These are phyloP conservation scores for Phytophthora citrophthora DNA, from an alignment of 352 stramenopile genomes.

Conservation along the genomic window DNA sequence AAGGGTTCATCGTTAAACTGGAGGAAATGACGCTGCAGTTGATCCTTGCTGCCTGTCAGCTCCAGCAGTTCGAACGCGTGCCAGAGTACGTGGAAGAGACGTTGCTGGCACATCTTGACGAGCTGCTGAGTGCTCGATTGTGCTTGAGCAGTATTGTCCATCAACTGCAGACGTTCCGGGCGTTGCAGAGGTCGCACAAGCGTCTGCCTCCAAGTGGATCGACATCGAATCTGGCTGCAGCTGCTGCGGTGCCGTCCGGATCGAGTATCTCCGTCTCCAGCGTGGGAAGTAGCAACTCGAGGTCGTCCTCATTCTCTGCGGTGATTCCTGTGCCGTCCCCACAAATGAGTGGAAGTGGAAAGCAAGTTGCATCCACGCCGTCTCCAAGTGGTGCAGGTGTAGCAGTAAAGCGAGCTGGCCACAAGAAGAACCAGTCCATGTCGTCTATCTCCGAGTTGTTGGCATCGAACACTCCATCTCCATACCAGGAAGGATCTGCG, in stretches of 20 bases:
- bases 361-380: constrained; percentile 35
- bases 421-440: constrained; percentile 92
- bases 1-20: constrained; percentile 73
- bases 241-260: constrained; percentile 21
- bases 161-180: constrained; percentile 73
- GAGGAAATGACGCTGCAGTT: constrained; percentile 74
- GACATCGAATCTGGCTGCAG: constrained; percentile 30
- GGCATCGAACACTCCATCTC: constrained; percentile 54
- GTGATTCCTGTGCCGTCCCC: constrained; percentile 31
- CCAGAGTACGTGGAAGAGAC: constrained; percentile 80
- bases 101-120: constrained; percentile 69
- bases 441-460: constrained; percentile 88
- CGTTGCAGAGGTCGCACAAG: constrained; percentile 51
- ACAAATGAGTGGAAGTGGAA: constrained; percentile 42
- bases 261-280: constrained; percentile 41
- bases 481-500: constrained; percentile 65
- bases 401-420: constrained; percentile 65
- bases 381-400: constrained; percentile 31
- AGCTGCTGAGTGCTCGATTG: constrained; percentile 76
- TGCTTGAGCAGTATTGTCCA: constrained; percentile 78
- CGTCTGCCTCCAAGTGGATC: constrained; percentile 41
- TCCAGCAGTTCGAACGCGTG: constrained; percentile 81
- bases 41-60: constrained; percentile 73
- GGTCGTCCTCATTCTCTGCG: constrained; percentile 49
- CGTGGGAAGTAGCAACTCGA: constrained; percentile 41